Base-by-base conservation (phyloP, 129 eudicot species). In the Flaveria robusta region DNA sequence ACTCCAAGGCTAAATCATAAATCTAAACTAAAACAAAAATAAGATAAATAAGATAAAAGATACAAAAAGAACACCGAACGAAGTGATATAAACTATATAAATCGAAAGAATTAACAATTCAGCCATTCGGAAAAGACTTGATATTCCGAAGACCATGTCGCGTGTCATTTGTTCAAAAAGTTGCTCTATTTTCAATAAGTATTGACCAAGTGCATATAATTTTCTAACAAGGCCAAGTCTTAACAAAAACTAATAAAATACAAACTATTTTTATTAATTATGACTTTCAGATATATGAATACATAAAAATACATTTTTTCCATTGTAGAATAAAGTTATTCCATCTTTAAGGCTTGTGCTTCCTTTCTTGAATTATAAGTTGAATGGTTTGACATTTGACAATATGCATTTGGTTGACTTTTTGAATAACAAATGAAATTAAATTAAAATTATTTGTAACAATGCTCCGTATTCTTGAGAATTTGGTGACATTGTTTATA, bases 331-430 rank as follows among this genome's bases (percentile, higher is more conserved):
- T 3, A 26, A 73, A 58, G 68, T 39, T 72, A 20, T 74, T 62
- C 37, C 63, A 45, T 26, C 12, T 56, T 10, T 27, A 74, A 39
- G 42, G 11, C 9, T 46, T 26, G 79, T 47, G 72, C 65, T 64
- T 65, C 63, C 63, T 64, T 64, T 75, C 71, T 75, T 64, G 77
- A 68, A 54, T 19, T 23, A 55, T 34, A 23, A 18, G 7, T 37
- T 4, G 37, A 20, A 72, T 45, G 14, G 20, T 71, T 13, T 54
- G 66, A 54, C 27, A 2, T 18, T 71, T 71, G 15, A 56, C 22
- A 10, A 22, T 56, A 3, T 22, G 64, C 26, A 10, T 9, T 20
- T 56, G 64, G 64, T 56, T 56, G 14, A 56, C 31, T 56, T 56
- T 56, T 56, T 20, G 12, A 55, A 23, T 26, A 34, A 34, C 10